These are phyloP conservation scores for Leptomonas seymouri DNA, from an alignment of 208 protist genomes.

Conservation along the genomic window DNA sequence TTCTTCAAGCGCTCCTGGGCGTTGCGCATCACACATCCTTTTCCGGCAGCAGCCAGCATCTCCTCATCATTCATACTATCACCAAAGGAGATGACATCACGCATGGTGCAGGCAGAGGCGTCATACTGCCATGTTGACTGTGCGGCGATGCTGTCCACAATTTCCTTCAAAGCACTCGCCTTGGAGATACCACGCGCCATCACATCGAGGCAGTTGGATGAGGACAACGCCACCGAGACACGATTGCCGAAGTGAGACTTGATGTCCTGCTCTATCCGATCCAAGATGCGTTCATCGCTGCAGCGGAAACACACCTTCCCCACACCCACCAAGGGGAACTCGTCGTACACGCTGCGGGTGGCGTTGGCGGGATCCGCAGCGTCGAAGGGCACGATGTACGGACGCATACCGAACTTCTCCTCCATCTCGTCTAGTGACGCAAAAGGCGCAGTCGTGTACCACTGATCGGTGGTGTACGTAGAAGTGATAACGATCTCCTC, in stretches of 20 bases:
- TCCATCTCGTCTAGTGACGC: slow-evolving; percentile 41
- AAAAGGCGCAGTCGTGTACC: slow-evolving; percentile 48
- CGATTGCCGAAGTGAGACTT: slow-evolving; percentile 39
- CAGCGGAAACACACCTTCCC: slow-evolving; percentile 77
- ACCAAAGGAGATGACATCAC: slow-evolving; percentile 46
- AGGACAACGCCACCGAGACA: slow-evolving; percentile 60
- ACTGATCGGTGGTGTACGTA: slow-evolving; percentile 54
- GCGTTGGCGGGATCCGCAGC: slow-evolving; percentile 20
- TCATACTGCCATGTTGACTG: neutral
- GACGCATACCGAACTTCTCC: slow-evolving; percentile 63
- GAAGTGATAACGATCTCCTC: slow-evolving; percentile 41
- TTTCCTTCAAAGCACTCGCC: slow-evolving; percentile 45
- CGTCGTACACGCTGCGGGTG: slow-evolving; percentile 41
- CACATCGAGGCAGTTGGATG: slow-evolving; percentile 60
- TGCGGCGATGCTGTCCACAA: slow-evolving; percentile 28
- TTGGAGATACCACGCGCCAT: slow-evolving; percentile 65
- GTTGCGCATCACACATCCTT: slow-evolving; percentile 60
- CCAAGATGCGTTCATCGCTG: slow-evolving; percentile 38
- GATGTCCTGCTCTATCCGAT: slow-evolving; percentile 47
- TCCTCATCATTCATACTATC: slow-evolving; percentile 74
- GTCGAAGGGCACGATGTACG: slow-evolving; percentile 45
- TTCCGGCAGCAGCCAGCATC: slow-evolving; percentile 47
- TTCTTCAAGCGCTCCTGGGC: slow-evolving; percentile 49
- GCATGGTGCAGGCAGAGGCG: slow-evolving; percentile 18
- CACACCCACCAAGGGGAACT: slow-evolving; percentile 54